Conservation (phyloP, 2,329 filamentous ascomycete species). For the Penicillium sp. region DNA sequence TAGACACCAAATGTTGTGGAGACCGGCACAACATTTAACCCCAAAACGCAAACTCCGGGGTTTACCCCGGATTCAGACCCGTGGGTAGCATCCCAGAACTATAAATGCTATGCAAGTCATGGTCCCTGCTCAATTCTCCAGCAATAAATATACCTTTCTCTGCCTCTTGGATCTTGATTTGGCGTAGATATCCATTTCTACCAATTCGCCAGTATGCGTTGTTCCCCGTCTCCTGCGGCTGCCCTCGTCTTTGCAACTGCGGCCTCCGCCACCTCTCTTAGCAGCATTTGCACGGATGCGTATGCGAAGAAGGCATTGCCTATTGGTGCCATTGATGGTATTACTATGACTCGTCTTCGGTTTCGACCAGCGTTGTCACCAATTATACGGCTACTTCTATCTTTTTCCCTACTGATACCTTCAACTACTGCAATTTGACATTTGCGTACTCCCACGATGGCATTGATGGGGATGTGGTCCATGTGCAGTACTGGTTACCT, state of each 20-base stretch:
- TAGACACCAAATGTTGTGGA: neutral
- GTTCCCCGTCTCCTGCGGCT: neutral
- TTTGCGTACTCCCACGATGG: conserved; percentile 49
- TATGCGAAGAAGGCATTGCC: neutral
- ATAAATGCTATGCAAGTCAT: neutral
- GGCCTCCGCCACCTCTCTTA: neutral
- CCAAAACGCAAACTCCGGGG: neutral
- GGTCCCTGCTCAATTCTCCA: neutral
- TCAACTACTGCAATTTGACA: conserved; percentile 47
- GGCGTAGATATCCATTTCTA: neutral
- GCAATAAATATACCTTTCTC: neutral
- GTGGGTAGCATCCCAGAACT: neutral
- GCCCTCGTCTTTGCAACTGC: neutral
- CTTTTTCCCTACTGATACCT: conserved; percentile 10
- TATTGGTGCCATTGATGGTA: neutral
- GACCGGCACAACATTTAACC: conserved; percentile 2
- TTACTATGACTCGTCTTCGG: neutral
- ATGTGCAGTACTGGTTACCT: conserved; percentile 46
- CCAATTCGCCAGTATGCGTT: neutral
- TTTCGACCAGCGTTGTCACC: conserved; percentile 1
- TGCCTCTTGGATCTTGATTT: neutral
- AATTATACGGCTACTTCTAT: conserved; percentile 1
- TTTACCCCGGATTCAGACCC: conserved; percentile 1
- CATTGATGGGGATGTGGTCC: conserved; percentile 33
- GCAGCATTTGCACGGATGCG: neutral